A percentile compares a stretch with the other conserved stretches of the same genome.
These are phyloP conservation scores for Aspergillus clavatus DNA, from an alignment of 2,329 filamentous ascomycete genomes.

Conservation along the genomic window DNA sequence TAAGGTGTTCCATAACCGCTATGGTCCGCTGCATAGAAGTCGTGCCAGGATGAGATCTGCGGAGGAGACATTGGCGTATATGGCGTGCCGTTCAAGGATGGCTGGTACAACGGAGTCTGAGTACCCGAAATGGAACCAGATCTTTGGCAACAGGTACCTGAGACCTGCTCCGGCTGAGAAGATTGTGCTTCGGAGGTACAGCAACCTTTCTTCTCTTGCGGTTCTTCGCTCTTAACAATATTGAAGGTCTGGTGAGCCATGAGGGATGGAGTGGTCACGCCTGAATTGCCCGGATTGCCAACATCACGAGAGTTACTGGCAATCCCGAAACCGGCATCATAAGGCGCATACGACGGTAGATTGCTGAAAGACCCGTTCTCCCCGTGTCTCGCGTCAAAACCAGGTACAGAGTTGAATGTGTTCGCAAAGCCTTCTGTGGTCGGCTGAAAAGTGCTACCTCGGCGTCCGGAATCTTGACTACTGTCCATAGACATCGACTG, in stretches of 20 bases:
- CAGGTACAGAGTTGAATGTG: conserved; percentile 27
- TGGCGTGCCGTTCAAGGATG: conserved; percentile 10
- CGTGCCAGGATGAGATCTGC: conserved; percentile 21
- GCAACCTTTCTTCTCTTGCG: conserved; percentile 17
- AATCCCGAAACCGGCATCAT: conserved; percentile 5
- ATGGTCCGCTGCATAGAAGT: conserved; percentile 12
- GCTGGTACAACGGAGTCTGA: conserved; percentile 4
- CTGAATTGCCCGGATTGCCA: background rate
- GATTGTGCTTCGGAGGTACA: conserved; percentile 22
- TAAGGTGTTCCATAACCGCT: conserved; percentile 15
- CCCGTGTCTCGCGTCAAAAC: conserved; percentile 17
- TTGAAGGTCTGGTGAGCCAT: conserved; percentile 1
- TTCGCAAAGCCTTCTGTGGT: conserved; percentile 33
- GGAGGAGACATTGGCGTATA: conserved; percentile 14
- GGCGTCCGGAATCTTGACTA: conserved; percentile 33
- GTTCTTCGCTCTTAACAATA: background rate
- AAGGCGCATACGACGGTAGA: conserved; percentile 10
- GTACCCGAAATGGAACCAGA: conserved; percentile 2
- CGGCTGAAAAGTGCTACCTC: conserved; percentile 31
- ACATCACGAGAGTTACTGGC: background rate
- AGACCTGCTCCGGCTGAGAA: conserved; percentile 6
- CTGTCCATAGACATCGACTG: conserved; percentile 22
- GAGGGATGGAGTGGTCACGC: background rate
- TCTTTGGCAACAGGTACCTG: conserved; percentile 29
- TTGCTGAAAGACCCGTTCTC: conserved; percentile 14